Evolutionary conservation across 2,329 filamentous ascomycete species (phyloP).

Genomic region (Aspergillus flavus): DNA sequence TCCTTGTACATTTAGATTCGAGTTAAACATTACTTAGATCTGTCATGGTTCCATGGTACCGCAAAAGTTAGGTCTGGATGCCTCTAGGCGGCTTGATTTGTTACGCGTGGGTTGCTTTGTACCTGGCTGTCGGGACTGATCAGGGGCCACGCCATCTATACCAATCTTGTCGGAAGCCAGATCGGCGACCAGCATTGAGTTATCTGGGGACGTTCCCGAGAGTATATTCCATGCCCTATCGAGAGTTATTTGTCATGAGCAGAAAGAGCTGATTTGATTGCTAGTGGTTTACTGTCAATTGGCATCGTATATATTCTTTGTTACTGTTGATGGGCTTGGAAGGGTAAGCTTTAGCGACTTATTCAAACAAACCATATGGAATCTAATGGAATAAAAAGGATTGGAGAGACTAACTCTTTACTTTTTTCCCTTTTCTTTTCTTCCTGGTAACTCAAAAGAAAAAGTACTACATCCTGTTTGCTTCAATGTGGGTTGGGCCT

Average conservation of each 20-base stretch:
- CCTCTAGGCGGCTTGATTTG: neutral
- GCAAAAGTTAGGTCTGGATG: constrained; percentile 4
- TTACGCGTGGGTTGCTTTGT: constrained; percentile 4
- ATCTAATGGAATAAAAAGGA: neutral
- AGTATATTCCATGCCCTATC: neutral
- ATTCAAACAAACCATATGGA: neutral
- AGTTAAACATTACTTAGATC: neutral
- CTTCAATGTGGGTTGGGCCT: constrained; percentile 5
- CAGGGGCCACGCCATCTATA: constrained; percentile 1
- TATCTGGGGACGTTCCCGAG: constrained; percentile 5
- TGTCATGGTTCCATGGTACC: neutral
- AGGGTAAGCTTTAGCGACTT: neutral
- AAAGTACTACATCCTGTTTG: constrained; percentile 10
- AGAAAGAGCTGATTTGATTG: neutral
- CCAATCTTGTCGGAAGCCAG: constrained; percentile 3
- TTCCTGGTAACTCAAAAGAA: neutral
- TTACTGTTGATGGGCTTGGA: neutral
- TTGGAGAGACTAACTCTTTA: neutral
- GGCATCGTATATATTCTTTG: neutral
- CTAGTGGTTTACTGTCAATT: neutral
- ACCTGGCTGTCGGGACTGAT: constrained; percentile 1
- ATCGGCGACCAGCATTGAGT: constrained; percentile 4
- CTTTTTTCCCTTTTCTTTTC: neutral
- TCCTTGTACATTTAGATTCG: neutral
- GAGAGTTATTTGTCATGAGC: neutral